These are phyloP conservation scores for Rossbeevera mucosa DNA, from an alignment of 768 basidiomycete genomes.

Conservation along the genomic window DNA sequence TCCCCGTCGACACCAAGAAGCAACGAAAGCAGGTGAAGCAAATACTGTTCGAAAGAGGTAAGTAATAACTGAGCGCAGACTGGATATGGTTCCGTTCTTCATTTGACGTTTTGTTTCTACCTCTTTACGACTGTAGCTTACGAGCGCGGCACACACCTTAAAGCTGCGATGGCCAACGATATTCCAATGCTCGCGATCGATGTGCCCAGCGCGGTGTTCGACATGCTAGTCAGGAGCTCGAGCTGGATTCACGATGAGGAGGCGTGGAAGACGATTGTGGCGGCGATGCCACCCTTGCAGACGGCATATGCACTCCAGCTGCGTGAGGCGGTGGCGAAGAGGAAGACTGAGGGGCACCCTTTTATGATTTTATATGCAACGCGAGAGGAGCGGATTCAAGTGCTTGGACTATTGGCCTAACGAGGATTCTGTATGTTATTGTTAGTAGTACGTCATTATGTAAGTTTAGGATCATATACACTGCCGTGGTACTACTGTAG, in stretches of 20 bases:
- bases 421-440: background rate
- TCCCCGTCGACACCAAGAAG: slow-evolving; percentile 69
- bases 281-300: slow-evolving; percentile 52
- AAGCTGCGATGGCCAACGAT: slow-evolving; percentile 52
- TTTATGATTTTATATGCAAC: slow-evolving; percentile 65
- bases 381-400: slow-evolving; percentile 63
- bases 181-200: slow-evolving; percentile 73
- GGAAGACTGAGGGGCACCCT: slow-evolving; percentile 57
- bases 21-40: slow-evolving; percentile 69
- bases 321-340: slow-evolving; percentile 59
- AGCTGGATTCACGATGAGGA: slow-evolving; percentile 76
- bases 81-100: background rate
- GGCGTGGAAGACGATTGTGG: slow-evolving; percentile 57
- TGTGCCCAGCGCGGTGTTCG: slow-evolving; percentile 56
- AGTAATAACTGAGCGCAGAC: background rate
- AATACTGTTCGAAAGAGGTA: slow-evolving; percentile 65
- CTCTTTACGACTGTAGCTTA: slow-evolving; percentile 44
- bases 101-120: background rate
- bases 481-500: no score
- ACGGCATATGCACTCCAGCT: slow-evolving; percentile 63
- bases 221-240: slow-evolving; percentile 51
- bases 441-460: no score
- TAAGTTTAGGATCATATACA: no score
- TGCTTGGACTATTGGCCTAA: slow-evolving; percentile 41
- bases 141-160: slow-evolving; percentile 54